Conservation (phyloP, 352 stramenopile species). For the Aphanomyces invadans region DNA sequence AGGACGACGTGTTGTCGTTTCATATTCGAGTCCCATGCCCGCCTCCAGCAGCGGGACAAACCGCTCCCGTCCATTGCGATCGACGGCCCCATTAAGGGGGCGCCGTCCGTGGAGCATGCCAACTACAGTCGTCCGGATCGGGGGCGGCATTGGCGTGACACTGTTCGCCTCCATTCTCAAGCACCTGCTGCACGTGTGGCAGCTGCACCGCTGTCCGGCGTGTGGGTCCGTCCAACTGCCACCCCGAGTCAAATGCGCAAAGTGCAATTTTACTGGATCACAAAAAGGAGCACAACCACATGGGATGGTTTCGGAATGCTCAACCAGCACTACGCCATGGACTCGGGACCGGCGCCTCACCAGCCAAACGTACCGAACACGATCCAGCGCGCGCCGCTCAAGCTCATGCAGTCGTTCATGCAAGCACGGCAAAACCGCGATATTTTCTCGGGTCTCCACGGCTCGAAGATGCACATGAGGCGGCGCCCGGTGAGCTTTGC, state of each 20-base stretch:
- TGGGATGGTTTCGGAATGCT: constrained; percentile 79
- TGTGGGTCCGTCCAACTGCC: constrained; percentile 54
- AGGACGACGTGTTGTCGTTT: constrained; percentile 34
- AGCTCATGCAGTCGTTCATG: constrained; percentile 69
- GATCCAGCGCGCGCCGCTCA: constrained; percentile 50
- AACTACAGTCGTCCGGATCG: constrained; percentile 36
- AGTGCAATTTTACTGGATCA: constrained; percentile 84
- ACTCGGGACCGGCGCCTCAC: constrained; percentile 65
- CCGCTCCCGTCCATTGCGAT: constrained; percentile 26
- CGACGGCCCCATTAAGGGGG: constrained; percentile 35
- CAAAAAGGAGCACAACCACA: constrained; percentile 59
- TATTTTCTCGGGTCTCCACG: constrained; percentile 59
- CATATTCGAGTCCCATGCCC: constrained; percentile 34
- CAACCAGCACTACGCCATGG: constrained; percentile 66
- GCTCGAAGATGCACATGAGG: constrained; percentile 51
- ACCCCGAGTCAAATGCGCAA: constrained; percentile 59
- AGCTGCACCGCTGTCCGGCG: constrained; percentile 44
- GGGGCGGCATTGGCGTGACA: constrained; percentile 35
- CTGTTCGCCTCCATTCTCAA: constrained; percentile 44
- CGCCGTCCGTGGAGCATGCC: constrained; percentile 26
- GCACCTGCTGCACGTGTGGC: constrained; percentile 33
- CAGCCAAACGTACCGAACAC: constrained; percentile 68
- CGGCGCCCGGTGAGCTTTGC: no score
- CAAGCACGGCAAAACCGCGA: constrained; percentile 54
- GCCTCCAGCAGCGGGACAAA: constrained; percentile 7